Base-by-base conservation (phyloP, 352 stramenopile species). In the Phytophthora kernoviae region DNA sequence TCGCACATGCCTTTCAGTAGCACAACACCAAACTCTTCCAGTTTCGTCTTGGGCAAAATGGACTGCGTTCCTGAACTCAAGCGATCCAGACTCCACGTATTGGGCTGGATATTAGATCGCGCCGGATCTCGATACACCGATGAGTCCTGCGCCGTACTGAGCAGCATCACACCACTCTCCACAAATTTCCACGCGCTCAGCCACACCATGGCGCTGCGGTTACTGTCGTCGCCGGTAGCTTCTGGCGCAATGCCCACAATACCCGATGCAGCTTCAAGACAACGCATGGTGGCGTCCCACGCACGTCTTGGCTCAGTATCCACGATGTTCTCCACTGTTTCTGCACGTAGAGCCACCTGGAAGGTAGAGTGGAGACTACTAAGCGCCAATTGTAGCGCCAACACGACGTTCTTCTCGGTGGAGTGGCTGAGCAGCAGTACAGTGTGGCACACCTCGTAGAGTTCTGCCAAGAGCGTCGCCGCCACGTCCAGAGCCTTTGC, bases 91-190 rank as follows among this genome's bases (percentile, higher is more conserved):
- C 76, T 87, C 32, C 87, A 75, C 17, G 53, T 71, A 44, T 94
- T 87, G 0, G 85, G 85, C 67, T 86, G 79, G 33, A 90, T 70
- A 27, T 92, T 92, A 11, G 82, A 92, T 36, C 85, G 70, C 68
- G 83, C 79, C 0, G 81, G 81, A 39, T 94, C 85, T 11, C 85
- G 79, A 47, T 85, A 90, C 54, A 92, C 66, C 4, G 78, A 84
- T 4, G 76, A 70, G 44, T 82, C 76, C 36, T 82, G 69, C 12
- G 78, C 65, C 8, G 73, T 69, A n/a, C 62, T 76, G 37, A 90
- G 62, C 20, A 92, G 57, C 59, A 92, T 74, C 41, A 78, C 72
- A 9, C 64, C 59, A 22, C 70, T 74, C 55, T 90, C 79, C 20
- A 90, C 40, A 1, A 81, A 42, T 62, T 90, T 92, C 77, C 76